Percentiles rank a stretch among this genome's conserved stretches.
phyloP scores from a whole-genome alignment of 2,329 filamentous ascomycete species.

The Botrytis paeoniae region DNA sequence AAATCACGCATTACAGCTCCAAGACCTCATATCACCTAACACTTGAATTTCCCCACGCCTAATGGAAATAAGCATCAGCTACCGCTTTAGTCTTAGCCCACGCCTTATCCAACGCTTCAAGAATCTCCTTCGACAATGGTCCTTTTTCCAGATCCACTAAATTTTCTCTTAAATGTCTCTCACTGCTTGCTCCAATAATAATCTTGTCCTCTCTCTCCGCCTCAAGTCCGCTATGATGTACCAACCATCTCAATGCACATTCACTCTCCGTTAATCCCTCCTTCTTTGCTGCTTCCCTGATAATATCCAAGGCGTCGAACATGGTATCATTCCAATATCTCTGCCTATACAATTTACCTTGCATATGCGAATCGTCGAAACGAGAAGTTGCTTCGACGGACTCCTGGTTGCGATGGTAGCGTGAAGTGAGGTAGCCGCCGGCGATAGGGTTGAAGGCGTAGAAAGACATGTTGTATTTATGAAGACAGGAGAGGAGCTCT shows the following conservation, averaged over 20 bases:
- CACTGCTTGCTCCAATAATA: conserved; percentile 56
- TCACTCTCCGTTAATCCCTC: conserved; percentile 68
- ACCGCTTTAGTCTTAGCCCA: conserved; percentile 13
- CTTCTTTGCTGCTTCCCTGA: conserved; percentile 66
- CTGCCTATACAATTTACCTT: conserved; percentile 49
- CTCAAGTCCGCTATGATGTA: conserved; percentile 64
- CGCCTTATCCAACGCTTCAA: conserved; percentile 7
- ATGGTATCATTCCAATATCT: conserved; percentile 61
- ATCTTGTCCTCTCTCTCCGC: conserved; percentile 55
- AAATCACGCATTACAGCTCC: no score
- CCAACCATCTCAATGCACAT: conserved; percentile 69
- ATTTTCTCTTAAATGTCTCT: conserved; percentile 56
- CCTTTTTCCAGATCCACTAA: conserved; percentile 61
- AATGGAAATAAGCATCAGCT: conserved; percentile 7
- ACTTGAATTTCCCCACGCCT: neutral
- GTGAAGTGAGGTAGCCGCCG: conserved; percentile 45
- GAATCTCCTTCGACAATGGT: conserved; percentile 70
- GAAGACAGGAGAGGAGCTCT: conserved; percentile 56
- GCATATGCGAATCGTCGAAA: conserved; percentile 44
- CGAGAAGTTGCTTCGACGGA: conserved; percentile 21
- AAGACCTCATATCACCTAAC: accelerated
- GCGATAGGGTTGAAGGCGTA: conserved; percentile 61
- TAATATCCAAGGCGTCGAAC: conserved; percentile 63
- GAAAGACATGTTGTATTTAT: conserved; percentile 57
- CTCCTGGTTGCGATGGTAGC: conserved; percentile 45